Evolutionary conservation across 1,284 basidiomycete species (phyloP).

Genomic region (Trametes versicolor): DNA sequence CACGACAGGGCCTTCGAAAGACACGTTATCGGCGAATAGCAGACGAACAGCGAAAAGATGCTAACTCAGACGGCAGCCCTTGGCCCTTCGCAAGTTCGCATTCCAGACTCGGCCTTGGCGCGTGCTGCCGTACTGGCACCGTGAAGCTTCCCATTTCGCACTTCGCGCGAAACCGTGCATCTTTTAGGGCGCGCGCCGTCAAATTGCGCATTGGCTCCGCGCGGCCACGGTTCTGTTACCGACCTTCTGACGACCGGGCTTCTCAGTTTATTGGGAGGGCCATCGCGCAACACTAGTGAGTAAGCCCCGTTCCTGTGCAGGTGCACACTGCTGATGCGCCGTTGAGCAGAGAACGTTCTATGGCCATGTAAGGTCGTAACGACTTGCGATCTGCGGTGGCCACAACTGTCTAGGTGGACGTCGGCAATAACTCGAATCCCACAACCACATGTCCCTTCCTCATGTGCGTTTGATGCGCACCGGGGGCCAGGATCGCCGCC

Average conservation of each 20-base stretch:
- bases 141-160: neutral
- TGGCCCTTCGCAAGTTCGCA: too few species aligned
- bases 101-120: neutral
- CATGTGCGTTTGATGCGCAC: too few species aligned
- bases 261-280: neutral
- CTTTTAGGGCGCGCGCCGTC: neutral
- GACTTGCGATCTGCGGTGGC: neutral
- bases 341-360: too few species aligned
- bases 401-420: neutral
- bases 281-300: too few species aligned
- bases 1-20: too few species aligned
- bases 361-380: too few species aligned
- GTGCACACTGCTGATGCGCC: neutral
- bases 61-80: neutral
- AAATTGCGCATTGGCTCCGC: neutral
- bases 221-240: neutral
- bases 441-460: neutral
- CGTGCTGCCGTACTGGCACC: neutral
- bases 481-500: too few species aligned
- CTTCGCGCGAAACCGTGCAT: neutral
- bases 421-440: neutral
- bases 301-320: neutral
- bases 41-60: neutral
- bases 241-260: neutral
- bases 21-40: constrained; percentile 1